Conservation (phyloP, 2,329 filamentous ascomycete genomes). For the Cercospora nicotianae region DNA sequence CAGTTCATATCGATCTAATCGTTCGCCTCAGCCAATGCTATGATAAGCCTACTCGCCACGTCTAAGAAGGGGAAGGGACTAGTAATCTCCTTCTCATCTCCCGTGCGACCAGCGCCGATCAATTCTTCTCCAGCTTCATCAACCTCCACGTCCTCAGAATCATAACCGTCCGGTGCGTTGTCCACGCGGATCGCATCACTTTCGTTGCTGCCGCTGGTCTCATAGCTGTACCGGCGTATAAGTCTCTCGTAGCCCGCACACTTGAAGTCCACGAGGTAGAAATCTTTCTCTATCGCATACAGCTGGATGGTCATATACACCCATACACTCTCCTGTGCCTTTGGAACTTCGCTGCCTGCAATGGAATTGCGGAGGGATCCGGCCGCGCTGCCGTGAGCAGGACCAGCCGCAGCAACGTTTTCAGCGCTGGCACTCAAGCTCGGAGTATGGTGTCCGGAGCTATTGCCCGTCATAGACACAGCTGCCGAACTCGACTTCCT, state of each 20-base stretch:
- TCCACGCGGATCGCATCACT: slow-evolving; percentile 27
- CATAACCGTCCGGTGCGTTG: slow-evolving; percentile 23
- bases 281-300: slow-evolving; percentile 87
- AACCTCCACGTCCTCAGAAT: slow-evolving; percentile 32
- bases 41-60: slow-evolving; percentile 86
- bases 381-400: neutral
- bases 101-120: slow-evolving; percentile 51
- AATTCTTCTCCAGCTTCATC: slow-evolving; percentile 43
- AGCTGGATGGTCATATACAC: slow-evolving; percentile 96
- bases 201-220: slow-evolving; percentile 36
- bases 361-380: slow-evolving; percentile 19
- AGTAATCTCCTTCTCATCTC: slow-evolving; percentile 90
- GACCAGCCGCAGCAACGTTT: slow-evolving; percentile 32
- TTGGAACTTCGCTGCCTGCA: slow-evolving; percentile 25
- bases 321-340: slow-evolving; percentile 69
- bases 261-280: slow-evolving; percentile 97
- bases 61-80: slow-evolving; percentile 96
- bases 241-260: slow-evolving; percentile 96
- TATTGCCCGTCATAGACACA: slow-evolving; percentile 26
- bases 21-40: slow-evolving; percentile 78
- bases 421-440: slow-evolving; percentile 32
- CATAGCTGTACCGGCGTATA: slow-evolving; percentile 48
- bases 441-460: slow-evolving; percentile 22
- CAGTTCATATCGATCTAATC: slow-evolving; percentile 47
- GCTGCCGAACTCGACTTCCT: slow-evolving; percentile 30